Evolutionary conservation across 352 stramenopile species (phyloP).

Genomic region (Saprolegnia diclina): DNA sequence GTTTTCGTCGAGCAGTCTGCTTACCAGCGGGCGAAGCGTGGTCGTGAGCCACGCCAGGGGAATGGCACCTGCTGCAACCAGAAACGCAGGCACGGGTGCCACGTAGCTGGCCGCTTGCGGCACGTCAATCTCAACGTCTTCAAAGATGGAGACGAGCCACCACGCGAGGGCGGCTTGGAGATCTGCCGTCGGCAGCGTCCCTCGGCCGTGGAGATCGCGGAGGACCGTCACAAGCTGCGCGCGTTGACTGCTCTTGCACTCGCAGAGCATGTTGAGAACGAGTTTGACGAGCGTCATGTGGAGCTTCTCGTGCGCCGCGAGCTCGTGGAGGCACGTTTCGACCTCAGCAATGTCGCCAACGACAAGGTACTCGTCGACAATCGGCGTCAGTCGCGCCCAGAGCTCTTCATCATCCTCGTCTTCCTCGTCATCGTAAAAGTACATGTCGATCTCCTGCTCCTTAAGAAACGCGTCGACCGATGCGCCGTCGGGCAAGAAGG

Average conservation of each 20-base stretch:
- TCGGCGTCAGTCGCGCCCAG: conserved; percentile 46
- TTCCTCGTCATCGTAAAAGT: conserved; percentile 51
- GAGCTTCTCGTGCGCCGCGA: conserved; percentile 29
- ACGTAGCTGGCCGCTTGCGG: conserved; percentile 23
- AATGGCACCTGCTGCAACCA: neutral
- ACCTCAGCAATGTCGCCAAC: conserved; percentile 71
- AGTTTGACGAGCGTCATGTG: conserved; percentile 7
- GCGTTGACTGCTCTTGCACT: conserved; percentile 18
- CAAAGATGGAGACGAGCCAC: conserved; percentile 14
- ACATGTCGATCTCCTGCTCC: conserved; percentile 44
- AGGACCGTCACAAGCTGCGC: conserved; percentile 3
- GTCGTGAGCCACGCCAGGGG: conserved; percentile 8
- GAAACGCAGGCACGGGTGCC: conserved; percentile 4
- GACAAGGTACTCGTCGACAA: conserved; percentile 69
- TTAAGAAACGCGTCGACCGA: conserved; percentile 38
- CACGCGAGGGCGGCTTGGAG: conserved; percentile 11
- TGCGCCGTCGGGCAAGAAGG: conserved; percentile 36
- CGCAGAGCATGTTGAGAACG: conserved; percentile 23
- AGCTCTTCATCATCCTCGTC: conserved; percentile 39
- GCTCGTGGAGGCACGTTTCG: conserved; percentile 66
- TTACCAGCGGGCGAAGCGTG: neutral
- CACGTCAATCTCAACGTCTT: conserved; percentile 21
- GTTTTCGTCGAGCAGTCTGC: neutral
- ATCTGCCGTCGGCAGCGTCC: neutral
- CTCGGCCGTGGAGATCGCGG: neutral